phyloP scores from a whole-genome alignment of 371 early-diverging fungal species.

The Apophysomyces variabilis region DNA sequence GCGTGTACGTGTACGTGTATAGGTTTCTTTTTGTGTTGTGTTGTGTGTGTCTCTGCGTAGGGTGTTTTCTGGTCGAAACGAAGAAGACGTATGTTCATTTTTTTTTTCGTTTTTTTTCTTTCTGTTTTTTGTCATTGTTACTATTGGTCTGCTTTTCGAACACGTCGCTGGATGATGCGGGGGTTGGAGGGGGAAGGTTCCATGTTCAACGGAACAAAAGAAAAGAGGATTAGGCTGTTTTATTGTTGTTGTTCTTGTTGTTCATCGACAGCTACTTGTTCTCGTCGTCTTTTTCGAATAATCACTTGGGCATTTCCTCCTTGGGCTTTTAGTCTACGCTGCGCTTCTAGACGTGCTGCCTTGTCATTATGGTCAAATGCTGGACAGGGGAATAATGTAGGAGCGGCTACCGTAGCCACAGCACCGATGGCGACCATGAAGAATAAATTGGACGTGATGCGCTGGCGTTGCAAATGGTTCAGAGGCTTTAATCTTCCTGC shows the following conservation, averaged over 20 bases:
- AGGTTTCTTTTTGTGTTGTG: no score
- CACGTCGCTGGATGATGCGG: no score
- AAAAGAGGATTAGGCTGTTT: no score
- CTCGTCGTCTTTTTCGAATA: slow-evolving; percentile 32
- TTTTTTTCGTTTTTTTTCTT: no score
- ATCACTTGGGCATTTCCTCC: slow-evolving; percentile 37
- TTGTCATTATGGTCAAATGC: slow-evolving; percentile 54
- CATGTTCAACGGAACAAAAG: no score
- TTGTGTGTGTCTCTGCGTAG: no score
- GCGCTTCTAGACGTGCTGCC: slow-evolving; percentile 50
- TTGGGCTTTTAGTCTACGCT: slow-evolving; percentile 31
- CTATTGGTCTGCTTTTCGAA: no score
- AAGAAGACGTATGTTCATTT: no score
- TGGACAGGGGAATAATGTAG: slow-evolving; percentile 53
- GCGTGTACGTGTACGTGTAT: no score
- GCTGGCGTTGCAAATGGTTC: slow-evolving; percentile 54
- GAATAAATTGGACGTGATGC: slow-evolving; percentile 52
- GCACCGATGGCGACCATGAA: slow-evolving; percentile 53
- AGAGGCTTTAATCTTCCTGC: slow-evolving; percentile 37
- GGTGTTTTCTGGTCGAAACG: no score
- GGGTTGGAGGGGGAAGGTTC: no score
- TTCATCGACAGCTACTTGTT: slow-evolving; percentile 1
- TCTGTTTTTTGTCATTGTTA: no score
- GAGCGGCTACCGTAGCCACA: slow-evolving; percentile 47
- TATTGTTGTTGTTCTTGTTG: background rate